Percentiles rank a stretch among this genome's conserved stretches.
Evolutionary conservation across 106 monocot genomes (phyloP).

Genomic region (Apostasia shenzhenica): DNA sequence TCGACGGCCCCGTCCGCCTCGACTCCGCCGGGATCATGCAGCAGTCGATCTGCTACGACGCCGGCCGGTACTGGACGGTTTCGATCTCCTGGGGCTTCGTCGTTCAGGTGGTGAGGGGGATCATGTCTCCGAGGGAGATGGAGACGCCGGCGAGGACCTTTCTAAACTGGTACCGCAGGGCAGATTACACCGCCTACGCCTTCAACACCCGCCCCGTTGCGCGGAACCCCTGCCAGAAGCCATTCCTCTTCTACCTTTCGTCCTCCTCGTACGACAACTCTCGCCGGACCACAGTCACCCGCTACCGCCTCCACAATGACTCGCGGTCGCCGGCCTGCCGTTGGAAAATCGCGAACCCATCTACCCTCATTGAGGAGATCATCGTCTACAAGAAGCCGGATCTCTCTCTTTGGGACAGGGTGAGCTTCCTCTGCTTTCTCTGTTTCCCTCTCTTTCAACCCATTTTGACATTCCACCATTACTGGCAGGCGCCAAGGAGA

Average conservation of each 20-base stretch:
- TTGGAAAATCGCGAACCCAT: conserved; percentile 63
- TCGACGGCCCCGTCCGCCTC: conserved; percentile 57
- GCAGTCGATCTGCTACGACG: conserved; percentile 88
- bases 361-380: conserved; percentile 35
- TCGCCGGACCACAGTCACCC: conserved; percentile 40
- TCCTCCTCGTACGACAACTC: conserved; percentile 13
- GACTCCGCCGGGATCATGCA: conserved; percentile 77
- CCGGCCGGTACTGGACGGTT: conserved; percentile 48
- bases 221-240: conserved; percentile 71
- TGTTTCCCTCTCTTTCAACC: neutral
- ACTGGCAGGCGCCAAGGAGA: conserved; percentile 46
- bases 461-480: neutral
- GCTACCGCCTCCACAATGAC: conserved; percentile 25
- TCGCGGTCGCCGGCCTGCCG: conserved; percentile 38
- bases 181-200: conserved; percentile 76
- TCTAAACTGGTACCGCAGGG: conserved; percentile 77
- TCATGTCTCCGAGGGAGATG: conserved; percentile 85
- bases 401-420: conserved; percentile 71
- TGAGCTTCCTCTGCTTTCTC: conserved; percentile 11
- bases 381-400: conserved; percentile 75
- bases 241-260: conserved; percentile 57
- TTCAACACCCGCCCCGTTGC: conserved; percentile 86
- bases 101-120: conserved; percentile 60
- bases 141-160: conserved; percentile 91
- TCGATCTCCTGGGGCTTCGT: conserved; percentile 91